These are phyloP conservation scores for Platismatia glauca DNA, from an alignment of 495 filamentous ascomycete genomes.

Conservation along the genomic window DNA sequence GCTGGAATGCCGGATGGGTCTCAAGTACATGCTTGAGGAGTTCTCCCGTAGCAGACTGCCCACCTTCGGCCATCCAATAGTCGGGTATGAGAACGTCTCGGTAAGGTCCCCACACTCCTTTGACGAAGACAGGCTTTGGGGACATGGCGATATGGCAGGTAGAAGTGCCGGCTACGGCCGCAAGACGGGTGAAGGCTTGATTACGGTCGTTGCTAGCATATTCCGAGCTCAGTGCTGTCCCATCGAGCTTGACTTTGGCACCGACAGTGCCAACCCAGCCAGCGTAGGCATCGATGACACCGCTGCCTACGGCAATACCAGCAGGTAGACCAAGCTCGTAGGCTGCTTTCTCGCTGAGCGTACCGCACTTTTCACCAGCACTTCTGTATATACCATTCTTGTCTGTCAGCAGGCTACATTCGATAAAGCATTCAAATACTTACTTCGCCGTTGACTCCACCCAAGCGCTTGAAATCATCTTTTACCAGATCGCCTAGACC, in stretches of 20 bases:
- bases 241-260: conserved; percentile 68
- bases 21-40: conserved; percentile 88
- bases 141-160: conserved; percentile 98
- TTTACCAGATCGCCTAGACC: conserved; percentile 72
- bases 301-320: conserved; percentile 86
- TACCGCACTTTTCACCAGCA: conserved; percentile 82
- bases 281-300: conserved; percentile 96
- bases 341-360: conserved; percentile 73
- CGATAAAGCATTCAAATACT: conserved; percentile 38
- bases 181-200: conserved; percentile 88
- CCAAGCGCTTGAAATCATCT: conserved; percentile 83
- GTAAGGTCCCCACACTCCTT: conserved; percentile 95
- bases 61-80: conserved; percentile 94
- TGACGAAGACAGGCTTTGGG: conserved; percentile 77
- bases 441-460: conserved; percentile 89
- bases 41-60: conserved; percentile 91
- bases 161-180: conserved; percentile 92
- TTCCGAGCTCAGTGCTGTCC: conserved; percentile 49
- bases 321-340: conserved; percentile 73
- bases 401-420: conserved; percentile 17
- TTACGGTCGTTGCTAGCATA: conserved; percentile 65
- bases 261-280: conserved; percentile 99
- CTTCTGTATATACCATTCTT: conserved; percentile 87
- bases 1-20: conserved; percentile 79
- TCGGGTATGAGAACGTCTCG: conserved; percentile 83